Percentiles rank a stretch among this genome's conserved stretches.
phyloP scores from a whole-genome alignment of 441 rosid genomes.

The Euphorbia schlechtendalii region DNA sequence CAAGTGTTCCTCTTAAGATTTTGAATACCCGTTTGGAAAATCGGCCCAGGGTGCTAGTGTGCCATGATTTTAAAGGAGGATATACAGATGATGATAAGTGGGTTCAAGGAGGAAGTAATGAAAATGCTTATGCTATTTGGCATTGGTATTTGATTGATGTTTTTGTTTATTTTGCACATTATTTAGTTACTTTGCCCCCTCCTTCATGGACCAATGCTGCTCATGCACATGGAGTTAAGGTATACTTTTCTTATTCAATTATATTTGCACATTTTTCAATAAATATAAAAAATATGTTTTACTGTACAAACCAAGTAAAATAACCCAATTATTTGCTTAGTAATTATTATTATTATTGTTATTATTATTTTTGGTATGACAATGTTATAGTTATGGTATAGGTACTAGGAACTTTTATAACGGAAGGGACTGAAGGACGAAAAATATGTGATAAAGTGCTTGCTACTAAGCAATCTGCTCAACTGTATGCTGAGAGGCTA shows the following conservation, averaged over 20 bases:
- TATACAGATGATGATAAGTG: slow-evolving; percentile 71
- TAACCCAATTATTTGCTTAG: too few relatives aligned
- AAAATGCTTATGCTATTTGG: slow-evolving; percentile 58
- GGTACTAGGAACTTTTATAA: slow-evolving; percentile 86
- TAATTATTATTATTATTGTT: too few relatives aligned
- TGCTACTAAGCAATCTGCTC: slow-evolving; percentile 57
- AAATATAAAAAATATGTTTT: too few relatives aligned
- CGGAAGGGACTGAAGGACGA: slow-evolving; percentile 69
- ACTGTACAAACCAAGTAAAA: too few relatives aligned
- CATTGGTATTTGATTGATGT: too few relatives aligned
- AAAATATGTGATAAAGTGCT: slow-evolving; percentile 45
- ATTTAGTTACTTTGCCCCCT: slow-evolving; percentile 78
- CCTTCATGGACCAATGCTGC: slow-evolving; percentile 89
- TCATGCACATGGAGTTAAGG: slow-evolving; percentile 81
- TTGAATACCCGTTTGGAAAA: neutral
- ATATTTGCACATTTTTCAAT: too few relatives aligned
- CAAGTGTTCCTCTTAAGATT: slow-evolving; percentile 37
- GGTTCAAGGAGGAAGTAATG: slow-evolving; percentile 71
- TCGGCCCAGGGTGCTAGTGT: slow-evolving; percentile 46
- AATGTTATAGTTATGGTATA: too few relatives aligned
- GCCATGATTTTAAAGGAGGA: slow-evolving; percentile 81
- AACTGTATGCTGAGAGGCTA: slow-evolving; percentile 57
- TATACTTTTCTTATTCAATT: slow-evolving; percentile 17
- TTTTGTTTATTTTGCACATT: slow-evolving; percentile 78
- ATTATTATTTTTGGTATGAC: too few relatives aligned